Percentiles rank a stretch among this genome's conserved stretches.
Conservation (phyloP, 2,329 filamentous ascomycete genomes). For the Aspergillus terreus region DNA sequence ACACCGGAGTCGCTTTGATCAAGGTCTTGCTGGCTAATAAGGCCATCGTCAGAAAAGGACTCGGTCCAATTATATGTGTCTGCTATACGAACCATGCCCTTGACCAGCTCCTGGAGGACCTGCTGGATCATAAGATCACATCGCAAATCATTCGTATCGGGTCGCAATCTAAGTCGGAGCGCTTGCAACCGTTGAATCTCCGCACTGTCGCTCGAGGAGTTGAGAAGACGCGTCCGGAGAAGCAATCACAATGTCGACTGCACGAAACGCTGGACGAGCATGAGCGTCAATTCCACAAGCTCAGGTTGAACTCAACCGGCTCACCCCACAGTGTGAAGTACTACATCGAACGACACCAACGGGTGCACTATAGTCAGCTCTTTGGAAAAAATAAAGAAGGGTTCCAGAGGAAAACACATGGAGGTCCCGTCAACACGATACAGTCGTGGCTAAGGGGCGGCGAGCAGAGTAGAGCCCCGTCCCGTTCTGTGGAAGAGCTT, state of each 20-base stretch:
- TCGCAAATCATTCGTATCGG: slow-evolving; percentile 60
- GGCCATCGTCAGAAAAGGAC: slow-evolving; percentile 12
- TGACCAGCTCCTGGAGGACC: slow-evolving; percentile 59
- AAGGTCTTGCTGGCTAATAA: slow-evolving; percentile 19
- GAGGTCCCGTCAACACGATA: slow-evolving; percentile 7
- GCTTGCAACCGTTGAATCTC: slow-evolving; percentile 51
- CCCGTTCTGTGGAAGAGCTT: slow-evolving; percentile 9
- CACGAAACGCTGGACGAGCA: slow-evolving; percentile 7
- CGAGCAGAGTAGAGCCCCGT: background rate
- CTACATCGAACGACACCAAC: slow-evolving; percentile 12
- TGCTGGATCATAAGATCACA: slow-evolving; percentile 38
- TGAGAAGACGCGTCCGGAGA: slow-evolving; percentile 34
- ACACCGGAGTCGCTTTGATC: slow-evolving; percentile 24
- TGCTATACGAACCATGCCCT: slow-evolving; percentile 54
- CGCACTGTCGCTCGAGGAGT: slow-evolving; percentile 27
- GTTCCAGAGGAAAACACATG: slow-evolving; percentile 10
- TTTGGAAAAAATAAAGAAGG: slow-evolving; percentile 14
- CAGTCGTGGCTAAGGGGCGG: slow-evolving; percentile 19
- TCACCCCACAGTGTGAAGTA: slow-evolving; percentile 9
- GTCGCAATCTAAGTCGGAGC: slow-evolving; percentile 53
- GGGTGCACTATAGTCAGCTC: slow-evolving; percentile 4
- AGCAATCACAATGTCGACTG: slow-evolving; percentile 14
- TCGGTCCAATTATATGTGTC: slow-evolving; percentile 48
- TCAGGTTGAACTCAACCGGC: slow-evolving; percentile 7
- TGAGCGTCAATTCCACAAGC: slow-evolving; percentile 9